Percentiles rank a stretch among this genome's conserved stretches.
phyloP scores from a whole-genome alignment of 2,329 filamentous ascomycete species.

The Monosporascus sp. region DNA sequence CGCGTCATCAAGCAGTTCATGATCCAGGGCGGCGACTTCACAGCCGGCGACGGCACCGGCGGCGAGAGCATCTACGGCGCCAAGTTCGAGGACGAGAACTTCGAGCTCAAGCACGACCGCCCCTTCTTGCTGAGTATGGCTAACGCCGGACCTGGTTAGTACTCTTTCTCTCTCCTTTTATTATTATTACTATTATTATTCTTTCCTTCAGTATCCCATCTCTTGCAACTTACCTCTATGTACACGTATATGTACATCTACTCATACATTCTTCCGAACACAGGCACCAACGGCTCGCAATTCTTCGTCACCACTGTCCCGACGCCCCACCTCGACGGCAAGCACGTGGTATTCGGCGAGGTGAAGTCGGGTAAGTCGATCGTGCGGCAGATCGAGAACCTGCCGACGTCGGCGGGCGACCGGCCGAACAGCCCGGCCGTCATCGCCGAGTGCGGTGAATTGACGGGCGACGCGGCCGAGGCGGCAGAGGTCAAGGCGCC shows the following conservation, averaged over 20 bases:
- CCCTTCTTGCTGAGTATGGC: slow-evolving; percentile 97
- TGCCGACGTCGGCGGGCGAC: slow-evolving; percentile 68
- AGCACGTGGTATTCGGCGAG: slow-evolving; percentile 96
- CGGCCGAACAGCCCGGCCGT: slow-evolving; percentile 70
- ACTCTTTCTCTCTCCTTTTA: not conserved
- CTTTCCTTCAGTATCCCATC: not conserved
- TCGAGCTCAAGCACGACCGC: slow-evolving; percentile 83
- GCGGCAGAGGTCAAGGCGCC: slow-evolving; percentile 63
- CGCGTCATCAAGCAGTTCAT: slow-evolving; percentile 98
- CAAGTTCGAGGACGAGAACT: slow-evolving; percentile 97
- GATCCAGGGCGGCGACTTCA: slow-evolving; percentile 98
- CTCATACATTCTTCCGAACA: slow-evolving; percentile 4
- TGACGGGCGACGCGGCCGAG: slow-evolving; percentile 65
- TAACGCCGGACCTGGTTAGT: slow-evolving; percentile 83
- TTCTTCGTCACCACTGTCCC: slow-evolving; percentile 96
- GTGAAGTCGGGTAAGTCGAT: slow-evolving; percentile 90
- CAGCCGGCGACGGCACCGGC: slow-evolving; percentile 86
- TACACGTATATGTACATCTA: not conserved
- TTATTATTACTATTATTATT: not conserved
- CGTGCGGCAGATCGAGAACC: slow-evolving; percentile 84
- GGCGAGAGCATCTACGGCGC: slow-evolving; percentile 96
- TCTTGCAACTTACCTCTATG: not conserved
- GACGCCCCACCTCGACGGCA: slow-evolving; percentile 91
- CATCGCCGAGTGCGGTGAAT: slow-evolving; percentile 81
- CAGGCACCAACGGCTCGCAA: slow-evolving; percentile 91